phyloP scores from a whole-genome alignment of 768 basidiomycete species.

The Kwoniella sp. region DNA sequence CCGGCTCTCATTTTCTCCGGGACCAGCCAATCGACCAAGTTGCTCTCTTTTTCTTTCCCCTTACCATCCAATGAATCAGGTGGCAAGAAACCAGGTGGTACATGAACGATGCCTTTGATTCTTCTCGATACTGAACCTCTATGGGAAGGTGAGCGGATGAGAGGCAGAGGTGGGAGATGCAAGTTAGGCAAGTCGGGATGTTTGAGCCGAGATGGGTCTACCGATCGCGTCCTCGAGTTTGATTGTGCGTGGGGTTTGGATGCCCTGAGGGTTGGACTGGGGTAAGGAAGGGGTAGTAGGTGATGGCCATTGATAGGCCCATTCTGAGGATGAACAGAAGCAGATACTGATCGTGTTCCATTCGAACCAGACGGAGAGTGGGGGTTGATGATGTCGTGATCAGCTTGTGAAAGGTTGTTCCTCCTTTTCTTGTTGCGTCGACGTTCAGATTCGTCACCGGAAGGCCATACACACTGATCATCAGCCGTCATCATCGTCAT shows the following conservation, averaged over 20 bases:
- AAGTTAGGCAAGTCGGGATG: not conserved
- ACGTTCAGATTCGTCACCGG: constrained; percentile 19
- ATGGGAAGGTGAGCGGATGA: not conserved
- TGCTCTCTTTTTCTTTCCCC: constrained; percentile 12
- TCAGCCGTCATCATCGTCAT: not conserved
- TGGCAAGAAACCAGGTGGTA: constrained; percentile 26
- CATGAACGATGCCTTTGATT: constrained; percentile 14
- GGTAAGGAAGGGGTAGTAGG: not conserved
- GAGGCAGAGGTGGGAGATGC: not conserved
- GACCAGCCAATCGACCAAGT: constrained; percentile 16
- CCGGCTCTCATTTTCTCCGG: constrained; percentile 24
- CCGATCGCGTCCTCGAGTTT: not conserved
- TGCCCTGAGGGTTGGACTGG: not conserved
- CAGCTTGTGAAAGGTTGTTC: not conserved
- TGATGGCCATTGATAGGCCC: not conserved
- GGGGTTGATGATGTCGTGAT: not conserved
- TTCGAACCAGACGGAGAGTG: not conserved
- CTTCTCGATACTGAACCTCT: not conserved
- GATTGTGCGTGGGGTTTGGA: not conserved
- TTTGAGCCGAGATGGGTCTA: not conserved
- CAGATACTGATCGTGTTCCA: not conserved
- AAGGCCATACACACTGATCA: constrained; percentile 23
- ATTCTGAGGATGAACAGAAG: not conserved
- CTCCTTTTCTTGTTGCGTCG: constrained; percentile 20
- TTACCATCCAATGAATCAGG: constrained; percentile 11